Base-by-base conservation (phyloP, 2,329 filamentous ascomycete species). In the Cordyceps cicadae region DNA sequence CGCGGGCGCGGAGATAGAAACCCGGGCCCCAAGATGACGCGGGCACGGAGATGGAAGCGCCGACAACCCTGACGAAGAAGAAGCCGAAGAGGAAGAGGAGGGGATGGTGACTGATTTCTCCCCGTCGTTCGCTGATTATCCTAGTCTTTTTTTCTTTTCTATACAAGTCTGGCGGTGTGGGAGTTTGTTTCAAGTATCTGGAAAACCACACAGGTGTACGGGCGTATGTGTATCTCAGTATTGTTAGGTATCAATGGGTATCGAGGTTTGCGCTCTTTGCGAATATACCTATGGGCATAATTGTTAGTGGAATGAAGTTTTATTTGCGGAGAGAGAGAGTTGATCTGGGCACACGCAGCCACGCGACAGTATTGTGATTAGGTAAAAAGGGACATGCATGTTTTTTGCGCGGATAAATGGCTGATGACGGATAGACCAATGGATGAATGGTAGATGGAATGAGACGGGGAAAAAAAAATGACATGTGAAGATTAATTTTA, bases 1-100 rank as follows among this genome's bases (percentile, higher is more conserved):
- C 82, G 60, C 76, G 83, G 66, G 81, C 80, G 64, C 78, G 83
- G 62, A 79, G 80, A 66, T 56, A 59, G 48, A 51, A 15, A 14
- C 34, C n/a, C 3, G n/a, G 21, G 19, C 26, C 29, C 81, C 59
- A 86, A 86, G 75, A 85, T 85, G 77, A 86, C 82, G 60, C 76
- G 83, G 66, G 81, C 80, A 64, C 78, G 83, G 62, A 79, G 80
- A 66, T 56, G 52, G 48, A 43, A 15, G 3, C 46, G 14, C 3
- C 29, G 7, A 29, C 29, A 15, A 3, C 46, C n/a, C 3, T 8
- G 7, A 29, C 29, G 29, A 29, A 29, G 29, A 29, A 29, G 29
- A 24, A 24, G 24, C n/a, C 3, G 24, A 19, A 14, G 32, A 34
- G 24, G 21, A 15, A 41, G 9, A 55, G 41, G 3, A 21, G 15